A percentile compares a stretch with the other conserved stretches of the same genome.
Evolutionary conservation across 164 flowering plant species (phyloP).

Genomic region (Sextonia rubra): DNA sequence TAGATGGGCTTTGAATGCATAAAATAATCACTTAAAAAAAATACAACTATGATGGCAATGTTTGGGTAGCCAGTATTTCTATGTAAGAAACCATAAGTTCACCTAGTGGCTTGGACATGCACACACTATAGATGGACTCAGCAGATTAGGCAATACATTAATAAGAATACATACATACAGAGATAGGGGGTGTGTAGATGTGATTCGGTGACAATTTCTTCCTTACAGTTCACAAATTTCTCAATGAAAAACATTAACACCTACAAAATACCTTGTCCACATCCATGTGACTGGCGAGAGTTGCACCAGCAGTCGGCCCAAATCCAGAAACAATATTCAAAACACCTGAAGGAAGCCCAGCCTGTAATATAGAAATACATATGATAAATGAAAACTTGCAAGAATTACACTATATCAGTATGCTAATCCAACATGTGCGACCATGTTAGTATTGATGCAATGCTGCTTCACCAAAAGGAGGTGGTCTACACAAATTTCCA

Average conservation of each 20-base stretch:
- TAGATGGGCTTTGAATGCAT: too few species aligned
- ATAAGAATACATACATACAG: too few species aligned
- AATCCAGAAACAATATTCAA: conserved; percentile 69
- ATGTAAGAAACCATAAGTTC: too few species aligned
- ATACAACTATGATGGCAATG: too few species aligned
- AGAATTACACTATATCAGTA: neutral
- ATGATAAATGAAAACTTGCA: neutral
- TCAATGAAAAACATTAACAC: neutral
- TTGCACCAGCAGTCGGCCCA: conserved; percentile 80
- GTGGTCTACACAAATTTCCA: neutral
- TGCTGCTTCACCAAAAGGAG: neutral
- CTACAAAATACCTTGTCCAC: conserved; percentile 52
- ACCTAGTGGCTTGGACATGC: too few species aligned
- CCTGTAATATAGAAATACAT: conserved; percentile 24
- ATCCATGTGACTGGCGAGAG: conserved; percentile 78
- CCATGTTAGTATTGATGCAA: neutral
- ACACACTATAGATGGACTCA: too few species aligned
- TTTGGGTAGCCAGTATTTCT: too few species aligned
- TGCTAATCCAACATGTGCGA: neutral
- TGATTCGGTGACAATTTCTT: too few species aligned
- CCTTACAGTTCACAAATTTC: too few species aligned
- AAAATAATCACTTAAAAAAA: too few species aligned
- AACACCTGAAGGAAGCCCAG: conserved; percentile 92
- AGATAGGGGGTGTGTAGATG: too few species aligned
- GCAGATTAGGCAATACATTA: too few species aligned